phyloP scores from a whole-genome alignment of 192 early-diverging fungal species.

The Pecoramyces ruminantium region DNA sequence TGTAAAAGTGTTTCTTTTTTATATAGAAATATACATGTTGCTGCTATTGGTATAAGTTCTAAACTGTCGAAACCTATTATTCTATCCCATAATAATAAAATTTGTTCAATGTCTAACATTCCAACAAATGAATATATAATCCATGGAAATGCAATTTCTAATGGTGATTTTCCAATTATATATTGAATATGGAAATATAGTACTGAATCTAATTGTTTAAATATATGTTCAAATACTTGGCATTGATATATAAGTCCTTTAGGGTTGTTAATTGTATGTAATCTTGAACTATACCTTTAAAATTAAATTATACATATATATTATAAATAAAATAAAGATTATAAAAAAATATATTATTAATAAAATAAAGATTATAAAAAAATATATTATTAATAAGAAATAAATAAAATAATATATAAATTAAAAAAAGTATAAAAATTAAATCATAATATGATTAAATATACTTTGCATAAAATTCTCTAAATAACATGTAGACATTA shows the following conservation, averaged over 20 bases:
- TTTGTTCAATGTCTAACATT: slow-evolving; percentile 30
- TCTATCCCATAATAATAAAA: slow-evolving; percentile 35
- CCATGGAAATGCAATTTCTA: slow-evolving; percentile 25
- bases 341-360: too few relatives aligned
- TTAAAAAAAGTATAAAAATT: too few relatives aligned
- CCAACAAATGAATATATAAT: slow-evolving; percentile 34
- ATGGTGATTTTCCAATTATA: slow-evolving; percentile 9
- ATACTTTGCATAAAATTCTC: slow-evolving; percentile 30
- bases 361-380: too few relatives aligned
- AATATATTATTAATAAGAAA: too few relatives aligned
- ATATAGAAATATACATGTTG: slow-evolving; percentile 20
- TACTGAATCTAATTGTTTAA: slow-evolving; percentile 22
- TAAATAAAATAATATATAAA: too few relatives aligned
- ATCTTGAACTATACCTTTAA: slow-evolving; percentile 20
- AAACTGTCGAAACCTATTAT: slow-evolving; percentile 23
- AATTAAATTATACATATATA: too few relatives aligned
- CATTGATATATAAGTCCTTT: slow-evolving; percentile 10
- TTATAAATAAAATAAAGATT: too few relatives aligned
- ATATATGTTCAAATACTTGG: slow-evolving; percentile 20
- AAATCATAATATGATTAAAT: too few relatives aligned
- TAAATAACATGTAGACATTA: slow-evolving; percentile 24
- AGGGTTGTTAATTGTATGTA: slow-evolving; percentile 20
- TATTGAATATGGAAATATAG: slow-evolving; percentile 22
- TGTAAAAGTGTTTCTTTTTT: slow-evolving; percentile 12
- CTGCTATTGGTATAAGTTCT: slow-evolving; percentile 12